Base-by-base conservation (phyloP, 495 filamentous ascomycete species). In the Pseudomonodictys pantanalensis region DNA sequence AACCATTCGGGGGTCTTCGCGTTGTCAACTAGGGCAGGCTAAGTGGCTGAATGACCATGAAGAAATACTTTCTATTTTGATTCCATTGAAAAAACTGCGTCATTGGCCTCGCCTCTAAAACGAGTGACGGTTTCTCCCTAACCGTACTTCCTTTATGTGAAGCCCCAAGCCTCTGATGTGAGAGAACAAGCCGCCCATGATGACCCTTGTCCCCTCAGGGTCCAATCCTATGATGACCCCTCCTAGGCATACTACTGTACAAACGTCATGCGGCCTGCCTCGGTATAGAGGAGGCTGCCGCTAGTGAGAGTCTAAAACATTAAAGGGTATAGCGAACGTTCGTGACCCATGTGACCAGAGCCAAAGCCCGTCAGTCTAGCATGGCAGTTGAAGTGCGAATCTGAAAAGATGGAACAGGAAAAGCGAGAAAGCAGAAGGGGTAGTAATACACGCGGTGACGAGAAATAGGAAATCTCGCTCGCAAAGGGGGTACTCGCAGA, bases 291-390 rank as follows among this genome's bases (percentile, higher is more conserved):
- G 33, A 58, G 23, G 8, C 0, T 18, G 47, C 9, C 48, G 62
- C 62, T 43, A 66, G 51, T 41, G 62, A 66, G 62, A 26, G 62
- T 66, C 57, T 66, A 66, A 66, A 66, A 66, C 58, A 66, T 66
- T 61, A 66, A 63, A 61, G 57, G 62, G 62, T 61, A 66, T 66
- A 66, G 52, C 51, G 56, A 66, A 59, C 35, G 62, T 56, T 62
- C 26, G 39, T 55, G 35, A 18, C n/a, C 48, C 38, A 53, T 24
- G 50, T 7, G 8, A 30, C 39, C 42, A 41, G 43, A 10, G 29
- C 23, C 30, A 23, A 50, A 41, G 51, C 41, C 30, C n/a, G 41
- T 22, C 11, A n/a, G 12, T 41, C 20, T 51, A 30, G 24, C n/a
- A 51, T 39, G 11, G 15, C 3, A n/a, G 18, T n/a, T 30, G 42